Base-by-base conservation (phyloP, 176 grass and related monocot genomes). In the Oryza officinalis region DNA sequence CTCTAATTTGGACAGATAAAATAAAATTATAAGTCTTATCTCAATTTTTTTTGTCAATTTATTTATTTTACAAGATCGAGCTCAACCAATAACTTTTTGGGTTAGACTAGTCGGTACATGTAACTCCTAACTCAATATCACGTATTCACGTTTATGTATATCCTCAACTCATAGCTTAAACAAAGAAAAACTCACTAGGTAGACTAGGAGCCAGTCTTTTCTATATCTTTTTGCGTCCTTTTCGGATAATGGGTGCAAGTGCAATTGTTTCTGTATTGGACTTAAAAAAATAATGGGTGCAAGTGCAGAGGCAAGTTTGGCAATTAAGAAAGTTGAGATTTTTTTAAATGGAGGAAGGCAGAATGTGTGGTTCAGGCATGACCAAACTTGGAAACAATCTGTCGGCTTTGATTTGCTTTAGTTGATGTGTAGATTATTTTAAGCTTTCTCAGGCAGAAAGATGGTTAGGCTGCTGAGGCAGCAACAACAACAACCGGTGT, bases 371-470 rank as follows among this genome's bases (percentile, higher is more conserved):
- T 25, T 80, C 61, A 15, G 20, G 13, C 69, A 65, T 31, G 22
- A 59, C 75, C 61, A 88, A 74, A 59, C 61, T 27, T 31, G 81
- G 87, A 60, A 74, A 84, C 76, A 13, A 47, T 73, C 33, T 12
- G 37, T n/a, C 30, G 44, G 45, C 28, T 18, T 18, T 66, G 30
- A 27, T 15, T 22, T 38, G 40, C 43, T 78, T 38, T 74, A 15
- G 37, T 69, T 69, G 82, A 89, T 85, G 82, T 13, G 15, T 23
- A 77, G 66, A 69, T 71, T 89, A 85, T 54, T 85, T 63, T 76
- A 81, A 89, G 13, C 43, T 41, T 25, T 37, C 52, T 17, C 20
- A 23, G 26, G 70, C 70, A 63, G 41, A 57, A 17, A 46, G 37
- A 46, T 37, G 26, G 28, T 87, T 47, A 63, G 47, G 74, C 50